These are phyloP conservation scores for Colletotrichum sp. DNA, from an alignment of 2,329 filamentous ascomycete genomes.

Conservation along the genomic window DNA sequence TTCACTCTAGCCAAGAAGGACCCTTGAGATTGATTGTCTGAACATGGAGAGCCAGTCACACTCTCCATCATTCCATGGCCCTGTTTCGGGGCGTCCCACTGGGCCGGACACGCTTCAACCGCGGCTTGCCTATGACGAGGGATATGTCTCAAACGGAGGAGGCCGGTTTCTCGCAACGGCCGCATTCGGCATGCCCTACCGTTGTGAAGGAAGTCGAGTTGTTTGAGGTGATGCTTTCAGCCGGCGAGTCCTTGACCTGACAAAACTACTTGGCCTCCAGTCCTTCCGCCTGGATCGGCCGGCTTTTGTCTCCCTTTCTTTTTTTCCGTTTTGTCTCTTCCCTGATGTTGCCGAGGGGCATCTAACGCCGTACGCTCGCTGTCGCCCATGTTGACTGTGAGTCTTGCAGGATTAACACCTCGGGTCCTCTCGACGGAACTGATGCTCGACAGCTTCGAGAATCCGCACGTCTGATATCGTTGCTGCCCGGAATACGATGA, in stretches of 20 bases:
- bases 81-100: background rate
- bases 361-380: background rate
- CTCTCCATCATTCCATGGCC: background rate
- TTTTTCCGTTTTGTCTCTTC: background rate
- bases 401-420: background rate
- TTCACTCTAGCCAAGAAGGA: background rate
- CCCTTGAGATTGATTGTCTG: background rate
- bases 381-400: background rate
- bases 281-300: background rate
- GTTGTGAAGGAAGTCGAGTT: background rate
- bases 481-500: background rate
- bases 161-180: background rate
- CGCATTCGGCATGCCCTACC: conserved; percentile 12
- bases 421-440: background rate
- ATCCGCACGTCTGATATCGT: background rate
- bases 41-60: background rate
- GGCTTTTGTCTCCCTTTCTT: background rate
- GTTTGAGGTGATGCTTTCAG: conserved; percentile 1
- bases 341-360: background rate
- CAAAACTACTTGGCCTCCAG: background rate
- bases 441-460: background rate
- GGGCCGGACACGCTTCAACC: background rate
- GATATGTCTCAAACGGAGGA: background rate
- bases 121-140: conserved; percentile 4
- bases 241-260: background rate